These are phyloP conservation scores for Clarireedia monteithiana DNA, from an alignment of 2,329 filamentous ascomycete genomes.

Conservation along the genomic window DNA sequence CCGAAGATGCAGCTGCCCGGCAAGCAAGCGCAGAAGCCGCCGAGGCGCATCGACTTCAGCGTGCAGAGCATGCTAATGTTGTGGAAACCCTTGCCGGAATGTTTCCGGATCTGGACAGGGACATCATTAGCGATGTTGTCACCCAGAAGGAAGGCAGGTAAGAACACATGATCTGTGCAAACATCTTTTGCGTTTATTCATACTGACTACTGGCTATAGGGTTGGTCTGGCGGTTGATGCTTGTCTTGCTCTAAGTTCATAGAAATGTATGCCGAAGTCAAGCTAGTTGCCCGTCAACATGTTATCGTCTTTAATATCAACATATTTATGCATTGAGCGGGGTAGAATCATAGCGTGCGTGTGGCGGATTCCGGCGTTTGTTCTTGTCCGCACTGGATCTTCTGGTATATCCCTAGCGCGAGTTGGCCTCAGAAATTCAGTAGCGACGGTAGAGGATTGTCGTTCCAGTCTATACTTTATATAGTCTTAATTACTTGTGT, in stretches of 20 bases:
- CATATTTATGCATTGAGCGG: conserved; percentile 8
- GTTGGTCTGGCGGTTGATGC: conserved; percentile 82
- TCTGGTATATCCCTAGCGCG: conserved; percentile 11
- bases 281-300: neutral
- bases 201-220: conserved; percentile 35
- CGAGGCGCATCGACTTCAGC: conserved; percentile 74
- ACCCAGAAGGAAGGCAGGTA: conserved; percentile 90
- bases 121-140: conserved; percentile 95
- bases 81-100: conserved; percentile 92
- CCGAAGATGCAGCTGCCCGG: conserved; percentile 80
- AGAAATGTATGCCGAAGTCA: neutral
- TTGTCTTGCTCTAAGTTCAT: conserved; percentile 57
- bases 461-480: conserved; percentile 1
- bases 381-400: conserved; percentile 3
- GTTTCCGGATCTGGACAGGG: conserved; percentile 92
- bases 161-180: conserved; percentile 28
- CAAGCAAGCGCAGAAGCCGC: conserved; percentile 87
- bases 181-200: conserved; percentile 18
- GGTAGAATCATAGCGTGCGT: conserved; percentile 10
- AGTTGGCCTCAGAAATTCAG: conserved; percentile 5
- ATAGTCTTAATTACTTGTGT: conserved; percentile 8
- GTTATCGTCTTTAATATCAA: conserved; percentile 8
- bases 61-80: conserved; percentile 79
- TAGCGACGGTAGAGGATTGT: conserved; percentile 1
- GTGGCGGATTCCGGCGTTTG: conserved; percentile 9